Conservation (phyloP, 208 protist species). For the Wallacemonas sp. region DNA sequence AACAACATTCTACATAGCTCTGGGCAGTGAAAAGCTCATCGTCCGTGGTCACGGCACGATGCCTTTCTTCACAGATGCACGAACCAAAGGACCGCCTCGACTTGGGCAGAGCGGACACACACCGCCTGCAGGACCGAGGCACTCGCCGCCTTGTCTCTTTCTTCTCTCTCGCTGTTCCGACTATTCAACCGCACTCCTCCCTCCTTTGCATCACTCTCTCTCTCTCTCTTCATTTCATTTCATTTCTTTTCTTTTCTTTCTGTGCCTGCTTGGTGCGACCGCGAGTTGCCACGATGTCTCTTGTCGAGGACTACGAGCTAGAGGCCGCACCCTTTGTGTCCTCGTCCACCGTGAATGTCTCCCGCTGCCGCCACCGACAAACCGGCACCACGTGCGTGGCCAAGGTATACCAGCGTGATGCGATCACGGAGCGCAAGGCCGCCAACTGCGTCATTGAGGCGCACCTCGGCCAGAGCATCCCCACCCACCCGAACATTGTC, state of each 20-base stretch:
- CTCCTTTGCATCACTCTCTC: no score
- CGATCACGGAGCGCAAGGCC: constrained; percentile 37
- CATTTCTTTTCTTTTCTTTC: constrained; percentile 14
- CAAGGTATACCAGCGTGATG: constrained; percentile 66
- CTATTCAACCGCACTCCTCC: no score
- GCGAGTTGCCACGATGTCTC: constrained; percentile 43
- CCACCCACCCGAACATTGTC: constrained; percentile 51
- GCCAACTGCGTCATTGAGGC: constrained; percentile 55
- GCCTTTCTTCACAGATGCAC: no score
- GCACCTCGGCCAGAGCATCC: constrained; percentile 42
- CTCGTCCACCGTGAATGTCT: constrained; percentile 43
- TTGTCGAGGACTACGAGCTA: constrained; percentile 59
- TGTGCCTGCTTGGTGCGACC: not conserved
- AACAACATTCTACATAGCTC: no score
- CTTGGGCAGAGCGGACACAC: no score
- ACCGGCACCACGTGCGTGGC: constrained; percentile 48
- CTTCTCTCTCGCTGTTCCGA: no score
- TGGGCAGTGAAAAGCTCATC: no score
- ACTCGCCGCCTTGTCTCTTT: no score
- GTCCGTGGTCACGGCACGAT: no score
- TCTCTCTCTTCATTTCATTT: not conserved
- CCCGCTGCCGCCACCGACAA: constrained; percentile 46
- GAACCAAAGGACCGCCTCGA: no score
- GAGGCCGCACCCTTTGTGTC: constrained; percentile 39
- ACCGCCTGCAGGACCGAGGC: no score